Percentiles rank a stretch among this genome's conserved stretches.
phyloP scores from a whole-genome alignment of 2,329 filamentous ascomycete genomes.

The Colletotrichum destructivum region DNA sequence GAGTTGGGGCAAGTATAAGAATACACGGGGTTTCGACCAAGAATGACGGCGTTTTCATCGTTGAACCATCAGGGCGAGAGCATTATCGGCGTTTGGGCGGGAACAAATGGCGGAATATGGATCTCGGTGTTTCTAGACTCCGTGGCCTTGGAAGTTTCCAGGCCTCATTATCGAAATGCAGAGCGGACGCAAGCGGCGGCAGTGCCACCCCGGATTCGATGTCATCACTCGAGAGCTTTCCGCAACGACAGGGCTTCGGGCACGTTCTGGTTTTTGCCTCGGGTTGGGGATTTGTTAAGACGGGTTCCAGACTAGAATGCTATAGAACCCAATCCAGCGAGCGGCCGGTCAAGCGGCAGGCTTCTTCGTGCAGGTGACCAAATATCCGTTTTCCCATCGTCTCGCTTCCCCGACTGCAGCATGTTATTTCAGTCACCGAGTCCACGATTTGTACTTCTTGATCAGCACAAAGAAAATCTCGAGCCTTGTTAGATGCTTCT shows the following conservation, averaged over 20 bases:
- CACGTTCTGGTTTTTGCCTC: not conserved
- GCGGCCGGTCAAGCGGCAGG: not conserved
- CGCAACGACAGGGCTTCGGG: not conserved
- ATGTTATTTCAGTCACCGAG: not conserved
- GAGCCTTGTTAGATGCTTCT: conserved; percentile 16
- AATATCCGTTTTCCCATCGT: too few species aligned
- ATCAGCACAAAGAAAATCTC: conserved; percentile 28
- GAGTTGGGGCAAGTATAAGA: too few species aligned
- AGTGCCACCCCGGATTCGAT: not conserved
- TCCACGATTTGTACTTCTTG: not conserved
- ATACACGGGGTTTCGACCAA: not conserved
- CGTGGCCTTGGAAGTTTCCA: not conserved
- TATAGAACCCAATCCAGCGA: not conserved
- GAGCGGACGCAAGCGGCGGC: not conserved
- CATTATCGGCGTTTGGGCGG: conserved; percentile 17
- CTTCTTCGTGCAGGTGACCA: not conserved
- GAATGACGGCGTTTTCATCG: conserved; percentile 10
- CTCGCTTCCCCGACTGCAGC: not conserved
- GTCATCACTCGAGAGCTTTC: not conserved
- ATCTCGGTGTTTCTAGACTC: too few species aligned
- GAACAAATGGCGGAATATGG: not conserved
- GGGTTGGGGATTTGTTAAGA: not conserved
- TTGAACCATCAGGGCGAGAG: conserved; percentile 1
- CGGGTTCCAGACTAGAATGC: conserved; percentile 16
- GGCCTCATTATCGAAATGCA: not conserved